A percentile compares a stretch with the other conserved stretches of the same genome.
phyloP scores from a whole-genome alignment of 805 yeast species.

The Kuraishia floccosa region DNA sequence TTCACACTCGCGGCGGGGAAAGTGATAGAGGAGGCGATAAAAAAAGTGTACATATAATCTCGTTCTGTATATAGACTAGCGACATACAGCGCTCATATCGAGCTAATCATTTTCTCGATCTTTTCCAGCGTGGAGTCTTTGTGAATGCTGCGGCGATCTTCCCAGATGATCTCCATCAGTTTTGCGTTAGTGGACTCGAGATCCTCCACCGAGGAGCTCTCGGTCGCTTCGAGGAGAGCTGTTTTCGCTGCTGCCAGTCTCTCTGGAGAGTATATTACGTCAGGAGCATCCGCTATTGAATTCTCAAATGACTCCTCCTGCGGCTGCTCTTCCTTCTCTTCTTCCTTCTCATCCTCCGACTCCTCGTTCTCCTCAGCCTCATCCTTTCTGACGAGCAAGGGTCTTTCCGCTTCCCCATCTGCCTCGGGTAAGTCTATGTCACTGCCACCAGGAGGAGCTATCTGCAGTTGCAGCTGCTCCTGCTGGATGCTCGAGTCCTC shows the following conservation, averaged over 20 bases:
- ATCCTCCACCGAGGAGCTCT: conserved; percentile 33
- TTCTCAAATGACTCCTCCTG: background rate
- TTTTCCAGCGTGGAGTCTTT: conserved; percentile 21
- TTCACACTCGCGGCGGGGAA: background rate
- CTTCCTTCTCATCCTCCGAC: background rate
- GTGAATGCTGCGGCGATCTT: conserved; percentile 38
- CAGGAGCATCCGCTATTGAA: conserved; percentile 22
- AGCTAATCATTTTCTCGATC: conserved; percentile 6
- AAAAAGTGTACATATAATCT: background rate
- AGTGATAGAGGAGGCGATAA: background rate
- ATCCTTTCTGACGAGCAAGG: background rate
- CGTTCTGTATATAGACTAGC: background rate
- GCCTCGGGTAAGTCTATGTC: background rate
- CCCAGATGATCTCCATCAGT: conserved; percentile 66
- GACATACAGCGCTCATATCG: background rate
- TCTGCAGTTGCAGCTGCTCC: background rate
- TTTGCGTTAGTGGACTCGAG: conserved; percentile 57
- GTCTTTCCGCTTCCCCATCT: background rate
- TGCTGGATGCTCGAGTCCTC: background rate
- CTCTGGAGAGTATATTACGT: too few relatives aligned
- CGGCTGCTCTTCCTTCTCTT: background rate
- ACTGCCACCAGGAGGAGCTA: background rate
- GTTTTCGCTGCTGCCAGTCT: conserved; percentile 16
- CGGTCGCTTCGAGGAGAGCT: conserved; percentile 25
- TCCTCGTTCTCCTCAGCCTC: background rate